Base-by-base conservation (phyloP, 176 grass and related monocot genomes). In the Stipa capillata region DNA sequence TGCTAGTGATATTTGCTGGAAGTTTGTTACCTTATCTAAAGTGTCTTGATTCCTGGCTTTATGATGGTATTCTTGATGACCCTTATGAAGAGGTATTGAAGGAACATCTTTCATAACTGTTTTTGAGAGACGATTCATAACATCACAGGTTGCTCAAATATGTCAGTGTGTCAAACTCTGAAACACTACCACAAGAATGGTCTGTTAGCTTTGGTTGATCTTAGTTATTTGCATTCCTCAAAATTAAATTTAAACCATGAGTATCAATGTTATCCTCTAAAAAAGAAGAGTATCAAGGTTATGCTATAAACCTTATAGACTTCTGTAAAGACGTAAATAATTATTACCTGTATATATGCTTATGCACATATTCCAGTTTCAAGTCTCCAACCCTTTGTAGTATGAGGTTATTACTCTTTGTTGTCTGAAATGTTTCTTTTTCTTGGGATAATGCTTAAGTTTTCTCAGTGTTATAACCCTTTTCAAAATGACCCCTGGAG, bases 31-130 rank as follows among this genome's bases (percentile, higher is more conserved):
- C 95, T 84, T 97, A 97, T 90, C 91, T 97, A 61, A 85, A 89
- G 37, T 86, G 84, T 39, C 85, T 97, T 69, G 91, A 97, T 86
- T 97, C 95, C 73, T 97, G 94, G 94, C 80, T 97, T 67, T 97
- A 97, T 85, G 89, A 97, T 73, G 92, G 95, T 52, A 94, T 94
- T 88, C 91, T 97, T 90, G 87, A 94, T 88, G 95, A 97, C 54
- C 89, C 95, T 77, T 94, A 88, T 85, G 79, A 90, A 83, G 95
- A 97, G 95, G 94, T 97, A 88, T 58, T 73, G 32, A 79, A 64
- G 27, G 24, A 82, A 52, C 35, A 65, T 44, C 8, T 47, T 34
- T 23, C 20, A 49, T 61, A 29, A 68, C 29, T 74, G 32, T 32
- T 68, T 67, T 48, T 2, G 15, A 39, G 9, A 44, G 60, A 4